phyloP scores from a whole-genome alignment of 2,329 filamentous ascomycete genomes.

The Coniochaeta sp. region DNA sequence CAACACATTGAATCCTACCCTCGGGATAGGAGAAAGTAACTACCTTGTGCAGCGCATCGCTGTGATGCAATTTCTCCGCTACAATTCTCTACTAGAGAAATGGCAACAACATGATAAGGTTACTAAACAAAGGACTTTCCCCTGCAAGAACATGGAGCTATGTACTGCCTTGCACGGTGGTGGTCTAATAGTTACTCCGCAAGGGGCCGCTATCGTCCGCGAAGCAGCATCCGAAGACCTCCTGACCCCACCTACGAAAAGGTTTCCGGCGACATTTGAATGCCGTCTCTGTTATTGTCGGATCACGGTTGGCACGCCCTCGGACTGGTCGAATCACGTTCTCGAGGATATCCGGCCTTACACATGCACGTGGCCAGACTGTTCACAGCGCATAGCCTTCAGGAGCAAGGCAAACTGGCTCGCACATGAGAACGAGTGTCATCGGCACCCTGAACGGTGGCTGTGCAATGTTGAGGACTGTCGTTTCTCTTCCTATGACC shows the following conservation, averaged over 20 bases:
- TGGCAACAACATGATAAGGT: too few species aligned
- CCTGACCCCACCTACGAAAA: constrained; percentile 69
- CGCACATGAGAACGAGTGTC: constrained; percentile 84
- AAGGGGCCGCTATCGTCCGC: too few species aligned
- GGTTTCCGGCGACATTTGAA: constrained; percentile 80
- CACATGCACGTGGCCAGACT: constrained; percentile 81
- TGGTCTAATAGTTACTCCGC: too few species aligned
- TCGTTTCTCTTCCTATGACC: constrained; percentile 73
- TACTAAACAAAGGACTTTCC: too few species aligned
- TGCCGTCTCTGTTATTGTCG: constrained; percentile 79
- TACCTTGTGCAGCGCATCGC: too few species aligned
- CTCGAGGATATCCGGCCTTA: constrained; percentile 92
- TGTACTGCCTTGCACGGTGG: too few species aligned
- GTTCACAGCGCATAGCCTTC: constrained; percentile 81
- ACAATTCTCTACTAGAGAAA: too few species aligned
- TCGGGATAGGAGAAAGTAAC: too few species aligned
- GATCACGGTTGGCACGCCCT: constrained; percentile 84
- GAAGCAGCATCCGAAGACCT: constrained; percentile 64
- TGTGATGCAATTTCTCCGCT: too few species aligned
- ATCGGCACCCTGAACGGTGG: constrained; percentile 89
- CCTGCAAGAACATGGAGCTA: too few species aligned
- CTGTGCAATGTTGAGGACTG: constrained; percentile 76
- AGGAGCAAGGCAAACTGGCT: constrained; percentile 97
- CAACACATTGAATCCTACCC: too few species aligned
- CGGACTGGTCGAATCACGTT: constrained; percentile 94